A percentile compares a stretch with the other conserved stretches of the same genome.
Conservation (phyloP, 352 stramenopile species). For the Phytophthora megakarya region DNA sequence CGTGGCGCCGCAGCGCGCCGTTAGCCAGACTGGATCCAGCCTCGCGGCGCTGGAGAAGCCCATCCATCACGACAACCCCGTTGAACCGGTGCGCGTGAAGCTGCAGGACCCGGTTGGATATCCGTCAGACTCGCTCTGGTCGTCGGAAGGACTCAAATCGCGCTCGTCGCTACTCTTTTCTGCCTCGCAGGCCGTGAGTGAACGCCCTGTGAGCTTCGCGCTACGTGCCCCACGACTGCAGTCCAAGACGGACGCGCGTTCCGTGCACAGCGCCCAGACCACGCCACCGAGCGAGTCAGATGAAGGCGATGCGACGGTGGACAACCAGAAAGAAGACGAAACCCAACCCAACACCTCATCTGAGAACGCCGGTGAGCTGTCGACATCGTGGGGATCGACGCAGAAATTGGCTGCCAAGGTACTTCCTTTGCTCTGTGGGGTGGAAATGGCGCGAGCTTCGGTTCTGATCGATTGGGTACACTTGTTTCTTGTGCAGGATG, state of each 20-base stretch:
- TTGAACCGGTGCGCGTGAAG: constrained; percentile 61
- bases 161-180: constrained; percentile 59
- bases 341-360: constrained; percentile 15
- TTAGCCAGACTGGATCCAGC: constrained; percentile 8
- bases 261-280: constrained; percentile 32
- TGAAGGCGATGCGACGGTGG: constrained; percentile 30
- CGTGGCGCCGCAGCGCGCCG: constrained; percentile 11
- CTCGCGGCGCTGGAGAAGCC: constrained; percentile 41
- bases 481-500: constrained; percentile 24
- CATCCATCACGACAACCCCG: constrained; percentile 45
- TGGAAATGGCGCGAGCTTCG: constrained; percentile 4
- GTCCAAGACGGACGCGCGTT: constrained; percentile 26
- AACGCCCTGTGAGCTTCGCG: constrained; percentile 29
- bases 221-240: constrained; percentile 34
- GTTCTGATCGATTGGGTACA: constrained; percentile 13
- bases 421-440: constrained; percentile 4
- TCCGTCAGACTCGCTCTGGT: constrained; percentile 57
- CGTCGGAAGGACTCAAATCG: constrained; percentile 56
- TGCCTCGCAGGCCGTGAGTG: constrained; percentile 29
- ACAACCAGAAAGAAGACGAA: constrained; percentile 50
- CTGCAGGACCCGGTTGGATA: constrained; percentile 54
- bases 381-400: constrained; percentile 21
- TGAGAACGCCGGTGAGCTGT: constrained; percentile 20
- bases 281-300: constrained; percentile 33
- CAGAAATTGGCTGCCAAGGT: constrained; percentile 34